Evolutionary conservation across 2,329 filamentous ascomycete species (phyloP).

Genomic region (Rhytidhysteron rufulum): DNA sequence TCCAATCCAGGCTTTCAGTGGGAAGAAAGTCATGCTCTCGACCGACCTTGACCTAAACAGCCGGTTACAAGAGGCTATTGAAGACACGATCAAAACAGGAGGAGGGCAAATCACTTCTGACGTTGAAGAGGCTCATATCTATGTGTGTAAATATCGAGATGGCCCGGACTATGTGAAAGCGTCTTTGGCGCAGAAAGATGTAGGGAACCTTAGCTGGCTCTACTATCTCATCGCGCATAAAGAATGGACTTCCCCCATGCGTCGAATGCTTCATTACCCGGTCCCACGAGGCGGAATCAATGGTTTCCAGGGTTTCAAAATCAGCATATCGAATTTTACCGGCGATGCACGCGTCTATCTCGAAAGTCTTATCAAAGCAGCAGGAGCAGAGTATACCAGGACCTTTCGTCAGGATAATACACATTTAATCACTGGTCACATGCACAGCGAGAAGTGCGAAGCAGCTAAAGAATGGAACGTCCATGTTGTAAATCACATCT

Average conservation of each 20-base stretch:
- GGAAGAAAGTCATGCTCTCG: slow-evolving; percentile 73
- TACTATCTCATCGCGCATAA: slow-evolving; percentile 89
- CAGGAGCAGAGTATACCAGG: slow-evolving; percentile 87
- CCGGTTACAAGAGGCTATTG: slow-evolving; percentile 64
- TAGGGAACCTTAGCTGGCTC: slow-evolving; percentile 91
- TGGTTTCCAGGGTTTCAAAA: slow-evolving; percentile 71
- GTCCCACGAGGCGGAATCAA: slow-evolving; percentile 71
- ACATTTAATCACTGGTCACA: slow-evolving; percentile 87
- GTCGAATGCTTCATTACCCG: slow-evolving; percentile 85
- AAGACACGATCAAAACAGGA: slow-evolving; percentile 65
- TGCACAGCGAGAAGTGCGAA: slow-evolving; percentile 85
- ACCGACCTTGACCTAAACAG: slow-evolving; percentile 67
- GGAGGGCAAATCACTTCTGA: slow-evolving; percentile 66
- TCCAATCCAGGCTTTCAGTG: slow-evolving; percentile 62
- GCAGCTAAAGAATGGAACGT: slow-evolving; percentile 92
- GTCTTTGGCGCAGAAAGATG: slow-evolving; percentile 71
- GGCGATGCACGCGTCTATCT: slow-evolving; percentile 91
- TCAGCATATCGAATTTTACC: slow-evolving; percentile 94
- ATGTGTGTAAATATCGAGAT: slow-evolving; percentile 82
- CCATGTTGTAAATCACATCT: slow-evolving; percentile 86
- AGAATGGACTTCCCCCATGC: slow-evolving; percentile 80
- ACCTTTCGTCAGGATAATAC: slow-evolving; percentile 95
- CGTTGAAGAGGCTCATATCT: slow-evolving; percentile 72
- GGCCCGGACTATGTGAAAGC: slow-evolving; percentile 74
- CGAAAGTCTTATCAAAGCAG: slow-evolving; percentile 81